A percentile compares a stretch with the other conserved stretches of the same genome.
phyloP scores from a whole-genome alignment of 805 yeast genomes.

The Ogataea trehalophila region DNA sequence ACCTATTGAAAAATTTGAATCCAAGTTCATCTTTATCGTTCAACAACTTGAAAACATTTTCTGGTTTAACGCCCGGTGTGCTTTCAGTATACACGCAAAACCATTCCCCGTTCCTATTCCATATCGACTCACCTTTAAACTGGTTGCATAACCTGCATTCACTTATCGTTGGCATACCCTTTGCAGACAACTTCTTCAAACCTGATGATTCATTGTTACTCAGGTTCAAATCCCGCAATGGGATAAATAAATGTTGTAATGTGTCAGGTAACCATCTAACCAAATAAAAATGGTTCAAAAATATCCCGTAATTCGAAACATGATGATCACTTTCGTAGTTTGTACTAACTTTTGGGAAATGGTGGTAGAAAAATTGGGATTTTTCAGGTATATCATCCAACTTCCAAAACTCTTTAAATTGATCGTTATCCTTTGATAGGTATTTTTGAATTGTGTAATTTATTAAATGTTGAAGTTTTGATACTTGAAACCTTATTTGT shows the following conservation, averaged over 20 bases:
- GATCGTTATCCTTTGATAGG: slow-evolving; percentile 25
- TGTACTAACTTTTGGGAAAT: slow-evolving; percentile 30
- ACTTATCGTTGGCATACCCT: slow-evolving; percentile 26
- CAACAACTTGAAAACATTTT: background rate
- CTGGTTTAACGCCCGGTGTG: background rate
- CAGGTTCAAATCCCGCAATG: slow-evolving; percentile 16
- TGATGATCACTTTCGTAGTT: slow-evolving; percentile 30
- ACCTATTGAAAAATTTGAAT: slow-evolving; percentile 18
- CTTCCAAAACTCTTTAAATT: slow-evolving; percentile 25
- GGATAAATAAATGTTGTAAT: slow-evolving; percentile 23
- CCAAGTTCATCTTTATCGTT: slow-evolving; percentile 21
- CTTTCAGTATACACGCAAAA: slow-evolving; percentile 18
- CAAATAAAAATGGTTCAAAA: slow-evolving; percentile 28
- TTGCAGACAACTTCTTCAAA: slow-evolving; percentile 22
- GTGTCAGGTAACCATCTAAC: slow-evolving; percentile 31
- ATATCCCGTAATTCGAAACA: slow-evolving; percentile 21
- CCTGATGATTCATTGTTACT: slow-evolving; percentile 3
- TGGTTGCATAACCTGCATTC: slow-evolving; percentile 28
- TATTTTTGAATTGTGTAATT: slow-evolving; percentile 13
- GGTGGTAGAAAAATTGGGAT: slow-evolving; percentile 26
- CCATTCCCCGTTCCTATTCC: slow-evolving; percentile 31
- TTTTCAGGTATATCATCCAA: slow-evolving; percentile 26
- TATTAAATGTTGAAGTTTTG: slow-evolving; percentile 5
- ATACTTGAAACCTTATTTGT: slow-evolving; percentile 1
- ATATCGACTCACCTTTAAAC: slow-evolving; percentile 22